Evolutionary conservation across 495 filamentous ascomycete species (phyloP), one percentile per base, ranked within the genome.

Genomic region (Chaetomium cochliodes): DNA sequence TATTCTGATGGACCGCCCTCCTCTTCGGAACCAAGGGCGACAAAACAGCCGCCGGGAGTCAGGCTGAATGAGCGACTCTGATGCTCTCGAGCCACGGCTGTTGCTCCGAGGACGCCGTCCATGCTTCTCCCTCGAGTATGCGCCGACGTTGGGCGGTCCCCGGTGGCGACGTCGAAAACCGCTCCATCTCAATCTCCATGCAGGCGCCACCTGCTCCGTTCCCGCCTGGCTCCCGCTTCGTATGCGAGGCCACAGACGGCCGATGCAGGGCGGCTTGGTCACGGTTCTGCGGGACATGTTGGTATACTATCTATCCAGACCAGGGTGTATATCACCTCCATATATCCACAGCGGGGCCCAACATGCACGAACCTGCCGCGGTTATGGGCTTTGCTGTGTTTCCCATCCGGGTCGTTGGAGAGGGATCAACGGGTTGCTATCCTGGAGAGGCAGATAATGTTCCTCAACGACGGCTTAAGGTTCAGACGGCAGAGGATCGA

Each of bases 191-290:
- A 28, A 46, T 49, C 11, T 59, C 23, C 2, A 44, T 11, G 50
- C 60, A 63, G 54, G 28, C 51, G 60, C 60, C 51, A 55, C 51
- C 51, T 23, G 2, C 37, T 46, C 33, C 51, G 51, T 55, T 33
- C 60, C 60, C 15, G 51, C 30, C 55, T 42, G 41, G 37, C 5
- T 42, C 55, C 39, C 55, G 55, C 23, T 44, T n/a, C 3, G 5
- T 44, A 58, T 42, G 55, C 26, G 37, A 25, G n/a, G 26, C n/a
- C 5, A 39, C 52, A 44, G 52, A 46, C 20, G 51, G 42, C 41
- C 20, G 44, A 39, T 59, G 63, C 63, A 60, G 55, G 37, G 44
- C 37, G 33, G 55, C 26, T 13, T 9, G 63, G 47, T 60, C 63
- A 65, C 26, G 56, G 33, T 39, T 33, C 46, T 52, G 41, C 26